Percentiles rank a stretch among this genome's conserved stretches.
phyloP scores from a whole-genome alignment of 352 stramenopile species.

The Pythium sp. region DNA sequence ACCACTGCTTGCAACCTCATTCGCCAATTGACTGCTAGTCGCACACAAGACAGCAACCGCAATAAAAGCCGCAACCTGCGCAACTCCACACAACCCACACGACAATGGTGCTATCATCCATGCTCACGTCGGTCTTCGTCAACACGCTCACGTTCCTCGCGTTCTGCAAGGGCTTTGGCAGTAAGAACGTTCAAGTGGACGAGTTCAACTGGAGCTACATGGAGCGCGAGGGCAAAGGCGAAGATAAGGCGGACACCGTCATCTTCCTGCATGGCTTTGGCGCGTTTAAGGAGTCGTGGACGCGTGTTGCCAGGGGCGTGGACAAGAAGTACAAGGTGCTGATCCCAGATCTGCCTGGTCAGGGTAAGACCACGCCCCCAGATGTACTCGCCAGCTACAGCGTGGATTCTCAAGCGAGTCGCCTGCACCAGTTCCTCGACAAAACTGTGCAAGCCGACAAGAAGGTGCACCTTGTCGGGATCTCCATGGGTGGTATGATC shows the following conservation, averaged over 20 bases:
- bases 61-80: not conserved
- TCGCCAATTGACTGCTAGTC: no score
- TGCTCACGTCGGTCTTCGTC: constrained; percentile 29
- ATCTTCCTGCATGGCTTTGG: constrained; percentile 76
- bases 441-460: constrained; percentile 39
- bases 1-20: not conserved
- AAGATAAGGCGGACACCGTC: constrained; percentile 43
- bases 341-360: constrained; percentile 67
- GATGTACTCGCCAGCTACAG: constrained; percentile 45
- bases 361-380: constrained; percentile 55
- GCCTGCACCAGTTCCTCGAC: constrained; percentile 60
- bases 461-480: constrained; percentile 72
- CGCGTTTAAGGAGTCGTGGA: constrained; percentile 67
- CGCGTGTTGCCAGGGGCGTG: constrained; percentile 44
- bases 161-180: constrained; percentile 50
- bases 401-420: constrained; percentile 45
- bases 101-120: constrained; percentile 24
- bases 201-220: constrained; percentile 77
- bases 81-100: not conserved
- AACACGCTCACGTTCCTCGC: constrained; percentile 46
- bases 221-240: constrained; percentile 40
- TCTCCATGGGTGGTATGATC: constrained; percentile 79
- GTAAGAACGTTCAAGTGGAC: constrained; percentile 41
- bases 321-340: constrained; percentile 56
- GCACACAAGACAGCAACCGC: not conserved